Evolutionary conservation across 2,329 filamentous ascomycete species (phyloP), one percentile per base, ranked within the genome.

Genomic region (Pseudocercospora fijiensis): DNA sequence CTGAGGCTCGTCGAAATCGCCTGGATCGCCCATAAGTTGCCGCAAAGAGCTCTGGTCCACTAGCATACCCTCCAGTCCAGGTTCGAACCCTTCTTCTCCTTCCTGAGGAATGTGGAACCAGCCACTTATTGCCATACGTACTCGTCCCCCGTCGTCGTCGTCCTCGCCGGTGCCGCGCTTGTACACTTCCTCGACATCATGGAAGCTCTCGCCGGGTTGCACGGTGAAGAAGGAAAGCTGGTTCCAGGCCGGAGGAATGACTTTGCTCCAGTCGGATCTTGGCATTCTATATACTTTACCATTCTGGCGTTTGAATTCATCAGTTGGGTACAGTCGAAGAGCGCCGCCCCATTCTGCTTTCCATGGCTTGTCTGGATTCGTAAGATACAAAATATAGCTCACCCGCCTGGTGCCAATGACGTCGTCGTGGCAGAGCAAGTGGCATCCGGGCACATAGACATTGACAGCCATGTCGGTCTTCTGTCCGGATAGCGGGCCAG

Each of bases 391-490:
- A 70, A 99, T 99, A 78, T 97, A 99, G 83, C 93, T 97, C 73
- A 99, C 89, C 69, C 93, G 88, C 65, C 95, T 86, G 74, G 90
- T 96, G n/a, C 95, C 95, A 77, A 99, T 99, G 65, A 99, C 95
- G 79, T 99, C 95, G 82, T 99, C 95, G 75, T 99, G 95, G 79
- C 95, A 98, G 28, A 99, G 84, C 26, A 99, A 84, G 77, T 96
- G 96, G 76, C 94, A 98, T 45, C 95, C 94, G 4, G 95, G 94
- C 0, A 92, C 97, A 78, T 99, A 99, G 57, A 99, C 88, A 76
- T 99, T 99, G 82, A 99, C 96, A 64, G 95, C 95, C 92, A 99
- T 96, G 78, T 99, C 95, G 18, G 95, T 98, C 83, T 98, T 99
- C 77, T 86, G 86, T 1, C 93, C 95, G 73, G 92, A 96, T 74